Base-by-base conservation (phyloP, 495 filamentous ascomycete species). In the Penicillium odoratum region DNA sequence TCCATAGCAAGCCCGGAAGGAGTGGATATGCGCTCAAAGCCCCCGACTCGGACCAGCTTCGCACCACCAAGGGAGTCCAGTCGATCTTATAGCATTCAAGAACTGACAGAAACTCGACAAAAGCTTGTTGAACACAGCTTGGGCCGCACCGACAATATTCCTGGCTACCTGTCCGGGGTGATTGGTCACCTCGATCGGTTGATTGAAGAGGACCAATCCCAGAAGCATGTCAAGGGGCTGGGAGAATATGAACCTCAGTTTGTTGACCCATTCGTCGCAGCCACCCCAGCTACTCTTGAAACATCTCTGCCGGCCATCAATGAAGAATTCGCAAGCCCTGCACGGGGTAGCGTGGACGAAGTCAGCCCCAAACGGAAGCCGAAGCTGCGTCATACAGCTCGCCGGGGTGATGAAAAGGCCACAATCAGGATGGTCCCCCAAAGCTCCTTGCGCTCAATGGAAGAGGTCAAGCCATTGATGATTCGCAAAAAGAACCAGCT, bases 171-270 rank as follows among this genome's bases (percentile, higher is more conserved):
- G 29, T 77, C 81, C 18, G 80, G 83, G 33, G 80, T 89, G 3
- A 83, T 89, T 42, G 74, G 76, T 1, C 81, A 87, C 53, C 72
- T 88, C 29, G 85, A 88, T 64, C 73, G 80, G n/a, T 70, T 88
- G 50, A 85, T 87, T 63, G 75, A 83, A 53, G 75, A 82, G 36
- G 75, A 76, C 10, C 48, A 68, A 43, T 34, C 13, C 1, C 36
- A 45, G 8, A 42, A 50, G 5, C 4, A 16, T 7, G n/a, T 26
- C 8, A 50, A 48, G 38, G 51, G 59, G 16, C 60, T 40, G n/a
- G 60, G 63, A 15, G 68, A 53, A 33, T 63, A 28, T n/a, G 43
- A 51, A 13, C 51, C 28, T 0, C 28, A 74, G 7, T 73, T 78
- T 5, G 87, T 86, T 25, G 85, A 88, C 25, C 86, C 84, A 3